Evolutionary conservation across 2,329 filamentous ascomycete genomes (phyloP).

Genomic region (Cladosporium colombiae): DNA sequence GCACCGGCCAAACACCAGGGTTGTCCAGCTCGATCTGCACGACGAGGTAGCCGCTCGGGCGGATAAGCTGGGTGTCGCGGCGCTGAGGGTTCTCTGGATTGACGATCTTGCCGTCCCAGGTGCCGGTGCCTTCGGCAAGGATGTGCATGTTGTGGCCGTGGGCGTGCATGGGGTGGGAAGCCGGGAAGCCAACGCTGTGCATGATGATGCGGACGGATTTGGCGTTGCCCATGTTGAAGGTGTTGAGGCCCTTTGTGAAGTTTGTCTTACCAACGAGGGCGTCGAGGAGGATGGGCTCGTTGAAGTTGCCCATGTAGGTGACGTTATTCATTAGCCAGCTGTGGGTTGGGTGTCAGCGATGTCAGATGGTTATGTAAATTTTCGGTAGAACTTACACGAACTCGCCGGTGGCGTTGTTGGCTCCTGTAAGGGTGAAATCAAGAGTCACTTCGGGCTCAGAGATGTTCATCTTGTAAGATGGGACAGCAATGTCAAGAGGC

Average conservation of each 20-base stretch:
- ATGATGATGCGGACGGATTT: constrained; percentile 59
- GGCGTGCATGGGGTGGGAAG: constrained; percentile 38
- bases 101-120: constrained; percentile 33
- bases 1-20: constrained; percentile 53
- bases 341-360: neutral
- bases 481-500: constrained; percentile 25
- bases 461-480: constrained; percentile 27
- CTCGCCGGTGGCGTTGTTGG: constrained; percentile 39
- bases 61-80: constrained; percentile 32
- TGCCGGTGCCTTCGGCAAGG: constrained; percentile 27
- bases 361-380: neutral
- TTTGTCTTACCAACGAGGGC: constrained; percentile 28
- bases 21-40: constrained; percentile 51
- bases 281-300: constrained; percentile 30
- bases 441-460: constrained; percentile 29
- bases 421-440: constrained; percentile 34
- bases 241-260: constrained; percentile 33
- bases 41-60: constrained; percentile 33
- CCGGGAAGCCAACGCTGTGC: constrained; percentile 38
- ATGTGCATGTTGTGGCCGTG: constrained; percentile 38
- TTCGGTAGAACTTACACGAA: constrained; percentile 36
- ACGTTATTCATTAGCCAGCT: constrained; percentile 54
- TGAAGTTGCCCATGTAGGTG: constrained; percentile 42
- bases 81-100: constrained; percentile 33
- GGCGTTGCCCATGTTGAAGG: constrained; percentile 54